Base-by-base conservation (phyloP, 345 rosid species). In the Microcos paniculata region DNA sequence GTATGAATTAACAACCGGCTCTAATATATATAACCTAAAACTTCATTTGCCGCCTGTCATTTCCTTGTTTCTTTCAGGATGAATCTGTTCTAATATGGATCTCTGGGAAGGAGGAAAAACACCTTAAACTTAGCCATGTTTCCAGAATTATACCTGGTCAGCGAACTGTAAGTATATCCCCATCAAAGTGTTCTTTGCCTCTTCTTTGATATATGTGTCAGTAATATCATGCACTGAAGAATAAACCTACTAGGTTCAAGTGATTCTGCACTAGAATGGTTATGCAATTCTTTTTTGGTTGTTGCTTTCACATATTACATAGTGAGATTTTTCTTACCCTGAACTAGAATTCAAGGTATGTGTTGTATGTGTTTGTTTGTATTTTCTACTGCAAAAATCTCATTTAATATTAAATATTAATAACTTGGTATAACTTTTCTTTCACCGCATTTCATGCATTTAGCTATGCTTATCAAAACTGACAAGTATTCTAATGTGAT, bases 61-160 rank as follows among this genome's bases (percentile, higher is more conserved):
- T 8, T 45, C 33, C 23, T 58, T 40, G 3, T 53, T 45, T 62
- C 28, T 61, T 82, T 80, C 89, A 92, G 97, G 97, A 92, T 80
- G 97, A 90, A 76, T 88, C 92, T 73, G 79, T 84, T 80, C 83
- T 90, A 72, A 90, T 90, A 80, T 90, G 97, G 97, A 78, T 87
- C 77, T 90, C 97, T 21, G 94, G 97, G 59, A 90, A 87, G 77
- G 88, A 88, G 82, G 91, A 88, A 81, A 91, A 92, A 77, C 81
- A 77, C 84, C 91, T 91, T 66, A 88, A 79, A 70, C 88, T 92
- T 75, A 90, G 86, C 77, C 91, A 90, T 38, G 90, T 92, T 62
- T 78, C 94, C 71, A 87, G 86, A 86, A 90, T 92, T 62, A 84
- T 90, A 69, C 88, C 97, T 72, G 94, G 94, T 65, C 97, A 91